phyloP scores from a whole-genome alignment of 352 stramenopile species.

The Phytopythium ostracodes region DNA sequence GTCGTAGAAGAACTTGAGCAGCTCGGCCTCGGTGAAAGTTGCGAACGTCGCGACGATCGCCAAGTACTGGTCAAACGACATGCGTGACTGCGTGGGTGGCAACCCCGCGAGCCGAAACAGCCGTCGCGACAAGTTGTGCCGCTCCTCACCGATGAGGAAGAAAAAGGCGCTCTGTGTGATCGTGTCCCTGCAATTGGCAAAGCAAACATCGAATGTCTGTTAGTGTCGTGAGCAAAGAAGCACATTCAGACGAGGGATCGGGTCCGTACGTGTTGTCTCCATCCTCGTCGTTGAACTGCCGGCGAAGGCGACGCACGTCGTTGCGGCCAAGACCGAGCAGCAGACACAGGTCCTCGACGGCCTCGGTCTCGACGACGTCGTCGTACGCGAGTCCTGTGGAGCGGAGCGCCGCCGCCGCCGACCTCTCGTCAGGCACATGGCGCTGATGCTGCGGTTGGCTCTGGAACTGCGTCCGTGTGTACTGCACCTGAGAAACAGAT shows the following conservation, averaged over 20 bases:
- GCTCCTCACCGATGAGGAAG: constrained; percentile 50
- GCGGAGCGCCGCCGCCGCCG: constrained; percentile 5
- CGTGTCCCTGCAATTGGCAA: constrained; percentile 14
- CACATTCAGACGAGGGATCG: neutral
- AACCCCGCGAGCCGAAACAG: constrained; percentile 34
- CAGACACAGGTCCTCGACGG: constrained; percentile 27
- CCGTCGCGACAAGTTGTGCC: constrained; percentile 32
- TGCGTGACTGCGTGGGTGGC: constrained; percentile 13
- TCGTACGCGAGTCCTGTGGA: constrained; percentile 10
- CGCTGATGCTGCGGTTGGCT: neutral
- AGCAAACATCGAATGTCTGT: neutral
- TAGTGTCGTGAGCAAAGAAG: neutral
- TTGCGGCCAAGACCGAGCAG: constrained; percentile 25
- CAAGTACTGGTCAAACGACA: constrained; percentile 61
- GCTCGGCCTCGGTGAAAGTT: constrained; percentile 34
- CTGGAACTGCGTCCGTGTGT: constrained; percentile 2
- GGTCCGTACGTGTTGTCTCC: constrained; percentile 25
- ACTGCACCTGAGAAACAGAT: neutral
- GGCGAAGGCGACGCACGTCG: constrained; percentile 28
- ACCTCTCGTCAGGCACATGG: neutral
- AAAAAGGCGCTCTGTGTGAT: constrained; percentile 47
- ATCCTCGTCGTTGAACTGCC: constrained; percentile 39
- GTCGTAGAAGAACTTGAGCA: constrained; percentile 61
- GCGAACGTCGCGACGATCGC: constrained; percentile 43
- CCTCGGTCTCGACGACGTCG: constrained; percentile 21